These are phyloP conservation scores for Wickerhamiella lipophila DNA, from an alignment of 805 yeast species.

Conservation along the genomic window DNA sequence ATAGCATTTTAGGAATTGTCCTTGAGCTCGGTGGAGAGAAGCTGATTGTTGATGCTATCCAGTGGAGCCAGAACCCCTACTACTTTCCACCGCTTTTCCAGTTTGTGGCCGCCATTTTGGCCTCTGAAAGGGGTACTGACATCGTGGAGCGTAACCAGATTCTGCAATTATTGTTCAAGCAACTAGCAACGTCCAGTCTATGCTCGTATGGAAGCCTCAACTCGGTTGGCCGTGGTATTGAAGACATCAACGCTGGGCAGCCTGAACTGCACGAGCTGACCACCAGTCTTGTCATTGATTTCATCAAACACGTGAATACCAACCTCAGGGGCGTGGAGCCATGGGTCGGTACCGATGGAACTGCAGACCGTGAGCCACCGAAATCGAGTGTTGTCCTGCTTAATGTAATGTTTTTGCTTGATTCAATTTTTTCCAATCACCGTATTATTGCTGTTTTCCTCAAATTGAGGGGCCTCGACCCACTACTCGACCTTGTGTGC, in stretches of 20 bases:
- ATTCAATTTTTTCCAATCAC: conserved; percentile 7
- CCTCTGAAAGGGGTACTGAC: conserved; percentile 3
- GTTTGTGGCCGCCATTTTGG: conserved; percentile 5
- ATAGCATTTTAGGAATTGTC: neutral
- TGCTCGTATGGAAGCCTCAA: conserved; percentile 8
- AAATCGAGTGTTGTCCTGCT: conserved; percentile 4
- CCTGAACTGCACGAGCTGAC: neutral
- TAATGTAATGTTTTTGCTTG: conserved; percentile 8
- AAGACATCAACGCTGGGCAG: neutral
- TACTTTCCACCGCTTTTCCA: conserved; percentile 10
- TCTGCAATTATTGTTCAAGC: neutral
- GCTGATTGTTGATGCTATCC: neutral
- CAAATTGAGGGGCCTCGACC: neutral
- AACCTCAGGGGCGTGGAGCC: neutral
- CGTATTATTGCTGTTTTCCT: conserved; percentile 11
- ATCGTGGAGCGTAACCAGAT: neutral
- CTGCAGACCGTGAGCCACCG: conserved; percentile 7
- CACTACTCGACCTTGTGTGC: conserved; percentile 4
- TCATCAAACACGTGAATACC: neutral
- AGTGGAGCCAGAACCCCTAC: neutral
- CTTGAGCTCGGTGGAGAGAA: neutral
- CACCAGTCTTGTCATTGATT: neutral
- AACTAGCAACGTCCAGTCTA: neutral
- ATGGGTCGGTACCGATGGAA: conserved; percentile 10
- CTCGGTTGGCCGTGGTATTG: conserved; percentile 9